A percentile compares a stretch with the other conserved stretches of the same genome.
Conservation (phyloP, 2,329 filamentous ascomycete genomes). For the Sarocladium oryzae region DNA sequence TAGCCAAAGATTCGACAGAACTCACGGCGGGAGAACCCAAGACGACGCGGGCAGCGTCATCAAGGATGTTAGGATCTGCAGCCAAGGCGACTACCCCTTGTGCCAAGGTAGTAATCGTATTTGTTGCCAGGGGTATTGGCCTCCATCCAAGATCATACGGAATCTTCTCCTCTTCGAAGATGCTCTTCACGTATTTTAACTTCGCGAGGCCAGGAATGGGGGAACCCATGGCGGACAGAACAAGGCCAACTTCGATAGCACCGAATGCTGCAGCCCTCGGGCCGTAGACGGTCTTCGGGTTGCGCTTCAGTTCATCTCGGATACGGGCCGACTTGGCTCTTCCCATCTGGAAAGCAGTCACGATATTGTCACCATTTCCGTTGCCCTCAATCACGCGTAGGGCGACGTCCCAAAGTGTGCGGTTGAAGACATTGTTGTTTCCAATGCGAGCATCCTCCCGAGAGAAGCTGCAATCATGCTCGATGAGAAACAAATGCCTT, state of each 20-base stretch:
- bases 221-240: neutral
- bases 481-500: neutral
- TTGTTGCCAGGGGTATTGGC: neutral
- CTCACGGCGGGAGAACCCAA: neutral
- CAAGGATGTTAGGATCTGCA: neutral
- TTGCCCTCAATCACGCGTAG: neutral
- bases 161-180: neutral
- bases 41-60: neutral
- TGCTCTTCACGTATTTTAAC: neutral
- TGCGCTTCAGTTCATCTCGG: neutral
- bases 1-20: too few relatives aligned
- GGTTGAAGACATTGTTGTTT: conserved; percentile 1
- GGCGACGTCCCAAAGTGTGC: neutral
- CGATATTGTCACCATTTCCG: neutral
- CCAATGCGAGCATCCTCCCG: neutral
- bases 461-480: conserved; percentile 3
- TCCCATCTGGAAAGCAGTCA: neutral
- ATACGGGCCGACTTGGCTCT: neutral
- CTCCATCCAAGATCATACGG: neutral
- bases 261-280: neutral
- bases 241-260: neutral
- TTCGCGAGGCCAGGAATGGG: neutral
- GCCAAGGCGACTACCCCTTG: neutral
- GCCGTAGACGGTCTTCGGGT: neutral
- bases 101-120: neutral